Conservation (phyloP, 2,329 filamentous ascomycete species). For the Fusarium tjaetaba region DNA sequence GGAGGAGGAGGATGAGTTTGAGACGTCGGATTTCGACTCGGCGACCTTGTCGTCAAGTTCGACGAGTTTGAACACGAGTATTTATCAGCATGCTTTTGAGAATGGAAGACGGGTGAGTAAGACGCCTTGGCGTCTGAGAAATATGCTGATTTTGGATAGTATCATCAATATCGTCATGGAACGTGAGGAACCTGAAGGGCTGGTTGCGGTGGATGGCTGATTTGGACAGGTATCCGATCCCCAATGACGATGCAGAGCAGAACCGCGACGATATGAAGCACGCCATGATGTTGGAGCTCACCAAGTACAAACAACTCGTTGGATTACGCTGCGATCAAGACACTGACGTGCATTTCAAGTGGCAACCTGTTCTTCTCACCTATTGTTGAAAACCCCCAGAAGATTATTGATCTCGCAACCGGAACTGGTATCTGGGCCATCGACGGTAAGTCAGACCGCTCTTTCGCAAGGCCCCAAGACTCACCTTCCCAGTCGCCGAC, state of each 20-base stretch:
- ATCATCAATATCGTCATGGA: conserved; percentile 40
- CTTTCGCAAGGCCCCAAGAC: rapidly evolving
- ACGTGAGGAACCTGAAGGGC: background rate
- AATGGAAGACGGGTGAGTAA: conserved; percentile 37
- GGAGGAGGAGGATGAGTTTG: conserved; percentile 34
- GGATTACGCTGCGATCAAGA: rapidly evolving
- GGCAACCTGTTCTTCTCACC: conserved; percentile 36
- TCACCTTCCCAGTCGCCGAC: conserved; percentile 33
- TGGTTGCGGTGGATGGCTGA: conserved; percentile 23
- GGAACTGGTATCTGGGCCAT: conserved; percentile 41
- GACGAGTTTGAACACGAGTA: conserved; percentile 35
- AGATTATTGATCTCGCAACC: conserved; percentile 38
- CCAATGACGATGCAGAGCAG: conserved; percentile 42
- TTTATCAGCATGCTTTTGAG: conserved; percentile 39
- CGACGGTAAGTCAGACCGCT: conserved; percentile 8
- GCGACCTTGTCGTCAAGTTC: conserved; percentile 25
- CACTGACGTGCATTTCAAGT: background rate
- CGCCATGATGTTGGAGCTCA: conserved; percentile 45
- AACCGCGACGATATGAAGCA: conserved; percentile 45
- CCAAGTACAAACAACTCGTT: conserved; percentile 1
- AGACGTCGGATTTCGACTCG: conserved; percentile 33
- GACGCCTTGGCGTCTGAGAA: rapidly evolving
- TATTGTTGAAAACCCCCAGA: conserved; percentile 21
- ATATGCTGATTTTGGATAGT: conserved; percentile 7
- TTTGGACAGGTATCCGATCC: conserved; percentile 36